Evolutionary conservation across 2,329 filamentous ascomycete species (phyloP).

Genomic region (Exophiala calicioides): DNA sequence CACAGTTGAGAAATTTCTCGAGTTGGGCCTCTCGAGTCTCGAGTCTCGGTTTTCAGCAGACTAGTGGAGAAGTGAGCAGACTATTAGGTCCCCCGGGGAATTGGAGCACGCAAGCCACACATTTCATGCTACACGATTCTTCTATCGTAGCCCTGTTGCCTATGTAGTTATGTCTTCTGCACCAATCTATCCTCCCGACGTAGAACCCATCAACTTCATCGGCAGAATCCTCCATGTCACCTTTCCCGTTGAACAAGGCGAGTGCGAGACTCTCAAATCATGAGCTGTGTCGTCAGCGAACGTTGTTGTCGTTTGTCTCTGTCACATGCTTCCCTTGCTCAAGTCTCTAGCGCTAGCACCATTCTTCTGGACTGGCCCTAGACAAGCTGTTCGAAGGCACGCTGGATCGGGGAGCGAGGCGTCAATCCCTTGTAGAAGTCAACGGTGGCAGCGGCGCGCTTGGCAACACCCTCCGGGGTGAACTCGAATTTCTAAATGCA

Average conservation of each 20-base stretch:
- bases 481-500: conserved; percentile 96
- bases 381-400: conserved; percentile 95
- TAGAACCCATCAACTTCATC: conserved; percentile 1
- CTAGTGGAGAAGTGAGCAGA: too few relatives aligned
- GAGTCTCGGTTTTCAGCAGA: too few relatives aligned
- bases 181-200: too few relatives aligned
- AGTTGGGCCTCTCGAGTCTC: too few relatives aligned
- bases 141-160: too few relatives aligned
- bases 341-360: neutral
- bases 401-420: conserved; percentile 92
- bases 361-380: conserved; percentile 48
- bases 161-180: too few relatives aligned
- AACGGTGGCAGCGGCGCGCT: conserved; percentile 87
- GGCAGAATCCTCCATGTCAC: neutral
- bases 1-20: neutral
- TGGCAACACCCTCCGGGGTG: conserved; percentile 92
- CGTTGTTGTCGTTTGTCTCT: neutral
- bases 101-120: too few relatives aligned
- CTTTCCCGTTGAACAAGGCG: neutral
- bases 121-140: too few relatives aligned
- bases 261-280: neutral
- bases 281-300: too few relatives aligned
- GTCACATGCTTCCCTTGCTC: neutral
- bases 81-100: too few relatives aligned
- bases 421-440: conserved; percentile 98